These are phyloP conservation scores for Ichthyophonus hoferi DNA, from an alignment of 208 protist species.

Conservation along the genomic window DNA sequence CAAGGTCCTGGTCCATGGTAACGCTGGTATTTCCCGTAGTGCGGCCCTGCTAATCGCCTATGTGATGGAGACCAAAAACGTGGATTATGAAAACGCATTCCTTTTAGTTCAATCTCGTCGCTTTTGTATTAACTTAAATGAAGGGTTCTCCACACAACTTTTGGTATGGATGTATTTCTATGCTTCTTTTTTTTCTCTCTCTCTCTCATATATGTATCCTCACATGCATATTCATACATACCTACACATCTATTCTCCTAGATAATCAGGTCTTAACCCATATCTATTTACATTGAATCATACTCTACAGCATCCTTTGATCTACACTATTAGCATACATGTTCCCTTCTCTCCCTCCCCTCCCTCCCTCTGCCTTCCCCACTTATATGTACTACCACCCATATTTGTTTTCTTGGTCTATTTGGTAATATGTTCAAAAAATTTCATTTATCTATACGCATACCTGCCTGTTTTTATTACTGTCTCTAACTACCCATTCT, in stretches of 20 bases:
- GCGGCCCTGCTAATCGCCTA: constrained; percentile 39
- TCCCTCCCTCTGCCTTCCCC: neutral
- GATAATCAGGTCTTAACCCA: no score
- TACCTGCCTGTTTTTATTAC: no score
- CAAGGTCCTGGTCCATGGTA: constrained; percentile 24
- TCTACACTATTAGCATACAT: neutral
- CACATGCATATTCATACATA: neutral
- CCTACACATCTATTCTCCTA: no score
- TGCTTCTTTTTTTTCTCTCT: neutral
- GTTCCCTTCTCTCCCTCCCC: neutral
- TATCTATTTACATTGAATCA: neutral
- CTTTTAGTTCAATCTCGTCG: constrained; percentile 3
- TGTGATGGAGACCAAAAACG: constrained; percentile 8
- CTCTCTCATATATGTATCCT: neutral
- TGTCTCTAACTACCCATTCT: no score
- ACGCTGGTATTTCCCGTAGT: constrained; percentile 30
- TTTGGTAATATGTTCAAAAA: no score
- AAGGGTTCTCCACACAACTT: constrained; percentile 24
- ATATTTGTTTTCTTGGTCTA: no score
- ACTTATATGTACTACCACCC: no score
- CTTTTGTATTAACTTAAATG: constrained; percentile 34
- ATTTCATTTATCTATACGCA: no score
- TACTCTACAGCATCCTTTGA: neutral
- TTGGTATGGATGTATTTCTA: neutral
- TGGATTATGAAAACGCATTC: neutral